Conservation (phyloP, 352 stramenopile species). For the Pythium aphanidermatum region DNA sequence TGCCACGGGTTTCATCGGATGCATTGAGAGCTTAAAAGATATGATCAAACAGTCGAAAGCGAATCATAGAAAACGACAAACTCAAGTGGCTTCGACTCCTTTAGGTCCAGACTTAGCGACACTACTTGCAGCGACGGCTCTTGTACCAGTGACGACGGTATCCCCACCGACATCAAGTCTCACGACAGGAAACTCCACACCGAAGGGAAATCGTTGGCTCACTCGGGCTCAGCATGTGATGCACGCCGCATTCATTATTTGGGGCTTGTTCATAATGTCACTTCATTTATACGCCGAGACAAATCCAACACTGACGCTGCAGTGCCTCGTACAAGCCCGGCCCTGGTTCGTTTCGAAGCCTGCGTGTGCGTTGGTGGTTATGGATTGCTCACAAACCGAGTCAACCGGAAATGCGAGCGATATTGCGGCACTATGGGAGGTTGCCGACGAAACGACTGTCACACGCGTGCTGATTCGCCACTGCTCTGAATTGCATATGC, state of each 20-base stretch:
- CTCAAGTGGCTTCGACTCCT: not conserved
- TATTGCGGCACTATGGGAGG: slow-evolving; percentile 10
- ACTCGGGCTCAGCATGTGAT: not conserved
- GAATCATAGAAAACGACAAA: too few relatives aligned
- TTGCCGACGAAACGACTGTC: slow-evolving; percentile 16
- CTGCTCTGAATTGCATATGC: slow-evolving; percentile 20
- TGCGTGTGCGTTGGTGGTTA: slow-evolving; percentile 21
- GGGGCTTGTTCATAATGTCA: slow-evolving; percentile 15
- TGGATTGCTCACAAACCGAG: slow-evolving; percentile 20
- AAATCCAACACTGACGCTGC: not conserved
- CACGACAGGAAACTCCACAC: not conserved
- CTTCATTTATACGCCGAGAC: slow-evolving; percentile 21
- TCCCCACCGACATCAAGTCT: not conserved
- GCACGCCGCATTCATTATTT: not conserved
- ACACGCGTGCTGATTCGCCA: slow-evolving; percentile 23
- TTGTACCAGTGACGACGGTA: too few relatives aligned
- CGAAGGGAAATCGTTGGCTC: not conserved
- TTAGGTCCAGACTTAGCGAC: not conserved
- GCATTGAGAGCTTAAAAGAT: slow-evolving; percentile 8
- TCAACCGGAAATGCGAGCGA: slow-evolving; percentile 8
- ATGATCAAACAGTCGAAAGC: not conserved
- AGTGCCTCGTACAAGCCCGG: slow-evolving; percentile 23
- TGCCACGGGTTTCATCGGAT: not conserved
- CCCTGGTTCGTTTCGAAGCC: slow-evolving; percentile 17
- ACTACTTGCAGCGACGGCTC: too few relatives aligned